phyloP scores from a whole-genome alignment of 352 stramenopile species.

The Globisporangium rhizosaccharum region DNA sequence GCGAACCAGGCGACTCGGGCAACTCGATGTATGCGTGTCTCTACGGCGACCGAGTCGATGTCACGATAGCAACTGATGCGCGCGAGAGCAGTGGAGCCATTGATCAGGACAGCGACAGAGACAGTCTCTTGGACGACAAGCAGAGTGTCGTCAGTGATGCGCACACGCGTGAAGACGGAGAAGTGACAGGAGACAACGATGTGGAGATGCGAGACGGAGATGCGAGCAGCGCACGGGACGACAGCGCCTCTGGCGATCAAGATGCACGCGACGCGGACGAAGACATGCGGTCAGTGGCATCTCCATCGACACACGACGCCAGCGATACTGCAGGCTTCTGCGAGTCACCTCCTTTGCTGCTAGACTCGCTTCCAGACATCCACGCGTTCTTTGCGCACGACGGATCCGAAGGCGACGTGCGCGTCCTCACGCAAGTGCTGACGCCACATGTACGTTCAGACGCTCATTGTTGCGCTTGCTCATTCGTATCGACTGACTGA shows the following conservation, averaged over 20 bases:
- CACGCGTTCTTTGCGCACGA: slow-evolving; percentile 12
- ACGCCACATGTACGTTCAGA: slow-evolving; percentile 1
- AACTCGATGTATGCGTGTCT: slow-evolving; percentile 20
- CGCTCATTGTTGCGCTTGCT: not conserved
- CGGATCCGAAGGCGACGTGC: slow-evolving; percentile 2
- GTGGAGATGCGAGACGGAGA: too few species aligned
- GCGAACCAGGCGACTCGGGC: slow-evolving; percentile 33
- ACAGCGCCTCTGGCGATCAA: too few species aligned
- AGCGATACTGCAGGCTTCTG: not conserved
- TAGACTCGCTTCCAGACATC: slow-evolving; percentile 9
- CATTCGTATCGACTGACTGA: not conserved
- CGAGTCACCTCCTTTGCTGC: not conserved
- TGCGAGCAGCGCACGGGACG: too few species aligned
- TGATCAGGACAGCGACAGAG: too few species aligned
- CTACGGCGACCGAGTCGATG: slow-evolving; percentile 13
- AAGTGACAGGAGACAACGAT: too few species aligned
- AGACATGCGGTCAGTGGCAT: too few species aligned
- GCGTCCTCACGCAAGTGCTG: slow-evolving; percentile 3
- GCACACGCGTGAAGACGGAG: too few species aligned
- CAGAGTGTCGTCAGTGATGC: too few species aligned
- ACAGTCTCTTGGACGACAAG: too few species aligned
- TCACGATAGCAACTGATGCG: too few species aligned
- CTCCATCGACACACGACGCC: not conserved
- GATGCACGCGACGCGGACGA: too few species aligned
- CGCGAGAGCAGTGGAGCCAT: too few species aligned